phyloP scores from a whole-genome alignment of 2,329 filamentous ascomycete genomes.

The Dactylonectria macrodidyma region DNA sequence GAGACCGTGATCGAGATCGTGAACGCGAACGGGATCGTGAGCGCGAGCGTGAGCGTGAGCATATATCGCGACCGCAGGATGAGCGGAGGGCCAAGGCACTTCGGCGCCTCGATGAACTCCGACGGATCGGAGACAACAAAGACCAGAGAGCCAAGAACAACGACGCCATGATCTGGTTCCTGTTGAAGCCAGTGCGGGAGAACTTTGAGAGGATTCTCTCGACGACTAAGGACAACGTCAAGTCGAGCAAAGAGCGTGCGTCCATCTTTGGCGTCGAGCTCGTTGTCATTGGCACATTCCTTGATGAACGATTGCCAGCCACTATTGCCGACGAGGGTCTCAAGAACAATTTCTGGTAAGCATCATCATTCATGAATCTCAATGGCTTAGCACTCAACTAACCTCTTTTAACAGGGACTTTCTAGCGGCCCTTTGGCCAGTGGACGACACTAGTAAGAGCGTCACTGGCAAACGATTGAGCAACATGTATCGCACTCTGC shows the following conservation, averaged over 20 bases:
- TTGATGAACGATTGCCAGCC: conserved; percentile 63
- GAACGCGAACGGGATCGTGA: conserved; percentile 46
- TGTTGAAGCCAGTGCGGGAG: conserved; percentile 71
- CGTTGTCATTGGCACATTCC: conserved; percentile 74
- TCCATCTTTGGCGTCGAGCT: conserved; percentile 74
- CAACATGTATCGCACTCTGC: conserved; percentile 61
- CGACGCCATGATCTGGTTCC: conserved; percentile 63
- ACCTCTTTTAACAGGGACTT: conserved; percentile 57
- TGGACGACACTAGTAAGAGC: conserved; percentile 61
- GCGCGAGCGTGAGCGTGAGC: conserved; percentile 42
- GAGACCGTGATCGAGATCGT: conserved; percentile 38
- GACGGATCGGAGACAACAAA: conserved; percentile 64
- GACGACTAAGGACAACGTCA: conserved; percentile 74
- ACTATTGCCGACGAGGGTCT: conserved; percentile 58
- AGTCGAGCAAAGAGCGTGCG: conserved; percentile 73
- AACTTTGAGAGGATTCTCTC: conserved; percentile 72
- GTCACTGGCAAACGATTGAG: conserved; percentile 61
- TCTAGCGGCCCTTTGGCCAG: conserved; percentile 62
- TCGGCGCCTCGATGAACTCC: conserved; percentile 59
- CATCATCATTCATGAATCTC: conserved; percentile 3
- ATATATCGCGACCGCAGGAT: conserved; percentile 53
- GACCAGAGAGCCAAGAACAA: conserved; percentile 63
- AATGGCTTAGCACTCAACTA: conserved; percentile 29
- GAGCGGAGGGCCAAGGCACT: conserved; percentile 60
- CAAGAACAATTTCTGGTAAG: conserved; percentile 68